phyloP scores from a whole-genome alignment of 805 yeast genomes.

The Nakazawaea wickerhamii region DNA sequence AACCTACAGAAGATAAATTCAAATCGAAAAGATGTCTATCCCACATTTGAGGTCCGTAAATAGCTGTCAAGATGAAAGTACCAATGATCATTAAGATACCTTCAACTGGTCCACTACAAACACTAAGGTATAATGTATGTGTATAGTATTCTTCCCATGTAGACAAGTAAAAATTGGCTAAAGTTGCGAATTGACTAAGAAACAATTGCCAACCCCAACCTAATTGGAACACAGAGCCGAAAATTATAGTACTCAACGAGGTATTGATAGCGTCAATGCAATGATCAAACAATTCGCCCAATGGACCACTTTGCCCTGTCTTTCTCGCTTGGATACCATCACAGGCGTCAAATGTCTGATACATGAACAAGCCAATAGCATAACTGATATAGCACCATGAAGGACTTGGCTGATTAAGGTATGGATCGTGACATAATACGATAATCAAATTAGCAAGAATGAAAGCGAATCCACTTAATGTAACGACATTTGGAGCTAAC shows the following conservation, averaged over 20 bases:
- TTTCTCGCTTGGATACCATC: constrained; percentile 95
- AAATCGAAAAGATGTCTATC: constrained; percentile 34
- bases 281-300: constrained; percentile 93
- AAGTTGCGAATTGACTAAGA: constrained; percentile 64
- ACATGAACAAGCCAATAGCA: constrained; percentile 79
- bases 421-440: constrained; percentile 71
- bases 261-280: constrained; percentile 67
- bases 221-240: constrained; percentile 69
- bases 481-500: constrained; percentile 92
- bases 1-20: constrained; percentile 32
- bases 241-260: constrained; percentile 68
- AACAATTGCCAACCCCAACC: constrained; percentile 63
- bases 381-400: constrained; percentile 71
- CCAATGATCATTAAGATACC: constrained; percentile 66
- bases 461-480: constrained; percentile 73
- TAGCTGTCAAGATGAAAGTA: constrained; percentile 57
- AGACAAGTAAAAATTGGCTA: constrained; percentile 78
- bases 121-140: constrained; percentile 69
- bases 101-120: constrained; percentile 91
- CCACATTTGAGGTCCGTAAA: constrained; percentile 70
- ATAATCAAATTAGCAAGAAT: constrained; percentile 57
- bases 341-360: constrained; percentile 94
- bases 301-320: constrained; percentile 91
- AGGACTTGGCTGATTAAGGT: constrained; percentile 54
- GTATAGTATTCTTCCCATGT: constrained; percentile 98